These are phyloP conservation scores for Melanomma pulvis-pyrius DNA, from an alignment of 495 filamentous ascomycete species.

Conservation along the genomic window DNA sequence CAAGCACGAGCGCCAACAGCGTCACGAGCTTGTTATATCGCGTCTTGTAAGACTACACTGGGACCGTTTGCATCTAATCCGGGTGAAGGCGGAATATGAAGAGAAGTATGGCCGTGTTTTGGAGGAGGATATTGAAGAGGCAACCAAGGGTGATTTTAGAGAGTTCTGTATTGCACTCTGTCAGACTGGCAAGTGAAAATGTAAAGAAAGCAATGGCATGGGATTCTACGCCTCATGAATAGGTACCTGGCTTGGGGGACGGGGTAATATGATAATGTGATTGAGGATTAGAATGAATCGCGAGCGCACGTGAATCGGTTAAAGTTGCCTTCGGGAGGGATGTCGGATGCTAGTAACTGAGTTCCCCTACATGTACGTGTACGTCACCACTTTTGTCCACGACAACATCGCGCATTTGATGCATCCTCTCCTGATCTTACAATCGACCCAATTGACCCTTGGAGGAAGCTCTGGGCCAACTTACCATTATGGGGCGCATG, in stretches of 20 bases:
- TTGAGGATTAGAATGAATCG: not conserved
- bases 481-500: not conserved
- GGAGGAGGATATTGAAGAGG: conserved; percentile 45
- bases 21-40: conserved; percentile 48
- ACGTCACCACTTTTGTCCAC: not conserved
- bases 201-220: no score
- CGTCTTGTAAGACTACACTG: conserved; percentile 47
- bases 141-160: conserved; percentile 43
- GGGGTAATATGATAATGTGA: no score
- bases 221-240: no score
- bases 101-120: conserved; percentile 43
- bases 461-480: not conserved
- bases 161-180: conserved; percentile 43
- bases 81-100: conserved; percentile 46
- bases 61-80: conserved; percentile 44
- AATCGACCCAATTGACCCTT: no score
- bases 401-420: not conserved
- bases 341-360: not conserved
- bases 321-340: not conserved
- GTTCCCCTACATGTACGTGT: not conserved
- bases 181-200: conserved; percentile 29
- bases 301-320: not conserved
- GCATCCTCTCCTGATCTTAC: not conserved
- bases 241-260: no score
- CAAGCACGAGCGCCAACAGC: conserved; percentile 40